phyloP scores from a whole-genome alignment of 2,329 filamentous ascomycete species.

The Cladorrhinum sp. region DNA sequence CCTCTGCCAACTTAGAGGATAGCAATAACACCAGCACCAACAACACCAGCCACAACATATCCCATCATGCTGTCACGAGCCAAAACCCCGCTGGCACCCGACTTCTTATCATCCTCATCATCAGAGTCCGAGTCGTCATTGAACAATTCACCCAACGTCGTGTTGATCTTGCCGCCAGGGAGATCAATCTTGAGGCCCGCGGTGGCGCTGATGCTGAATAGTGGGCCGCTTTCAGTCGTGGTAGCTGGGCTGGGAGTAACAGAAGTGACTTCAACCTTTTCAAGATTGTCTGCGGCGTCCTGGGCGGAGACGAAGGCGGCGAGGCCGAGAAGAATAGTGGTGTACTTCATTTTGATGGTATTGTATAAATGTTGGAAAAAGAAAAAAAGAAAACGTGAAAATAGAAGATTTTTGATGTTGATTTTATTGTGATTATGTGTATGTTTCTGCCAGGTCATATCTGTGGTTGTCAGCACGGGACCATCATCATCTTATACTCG shows the following conservation, averaged over 20 bases:
- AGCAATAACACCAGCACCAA: background rate
- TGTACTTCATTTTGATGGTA: conserved; percentile 4
- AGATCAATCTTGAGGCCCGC: background rate
- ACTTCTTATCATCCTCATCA: conserved; percentile 1
- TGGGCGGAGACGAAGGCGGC: background rate
- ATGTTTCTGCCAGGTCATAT: background rate
- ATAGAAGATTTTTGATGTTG: background rate
- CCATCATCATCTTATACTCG: background rate
- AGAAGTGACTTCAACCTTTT: background rate
- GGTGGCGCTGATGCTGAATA: background rate
- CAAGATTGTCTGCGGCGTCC: background rate
- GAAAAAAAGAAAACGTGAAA: too few relatives aligned
- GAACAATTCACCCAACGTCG: background rate
- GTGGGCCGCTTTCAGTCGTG: background rate
- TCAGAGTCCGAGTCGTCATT: background rate
- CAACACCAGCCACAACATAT: background rate
- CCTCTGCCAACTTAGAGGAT: background rate
- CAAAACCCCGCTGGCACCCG: background rate
- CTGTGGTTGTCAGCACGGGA: background rate
- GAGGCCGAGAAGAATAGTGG: background rate
- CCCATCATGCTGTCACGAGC: background rate
- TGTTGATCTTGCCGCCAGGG: background rate
- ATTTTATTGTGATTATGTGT: too few relatives aligned
- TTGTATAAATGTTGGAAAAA: background rate
- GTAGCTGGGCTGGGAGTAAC: background rate